These are phyloP conservation scores for Triadica sebifera DNA, from an alignment of 345 rosid genomes.

Conservation along the genomic window DNA sequence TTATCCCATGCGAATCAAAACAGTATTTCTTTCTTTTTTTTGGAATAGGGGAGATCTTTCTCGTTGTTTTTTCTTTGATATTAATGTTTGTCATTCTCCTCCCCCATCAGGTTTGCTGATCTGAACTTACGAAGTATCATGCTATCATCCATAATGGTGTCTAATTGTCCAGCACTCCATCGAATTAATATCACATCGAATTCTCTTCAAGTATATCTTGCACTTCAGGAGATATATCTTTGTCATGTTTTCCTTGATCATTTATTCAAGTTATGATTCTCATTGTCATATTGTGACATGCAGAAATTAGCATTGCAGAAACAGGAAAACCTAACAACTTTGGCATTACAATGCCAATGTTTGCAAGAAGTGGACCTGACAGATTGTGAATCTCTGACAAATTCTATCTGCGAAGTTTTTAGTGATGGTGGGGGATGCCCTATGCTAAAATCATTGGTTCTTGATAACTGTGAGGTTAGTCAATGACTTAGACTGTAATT, in stretches of 20 bases:
- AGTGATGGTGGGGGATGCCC: constrained; percentile 96
- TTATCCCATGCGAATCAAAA: not conserved
- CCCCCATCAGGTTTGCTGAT: constrained; percentile 69
- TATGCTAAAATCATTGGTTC: constrained; percentile 78
- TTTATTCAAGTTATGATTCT: constrained; percentile 11
- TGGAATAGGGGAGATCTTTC: not conserved
- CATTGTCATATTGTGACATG: constrained; percentile 24
- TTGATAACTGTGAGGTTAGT: constrained; percentile 92
- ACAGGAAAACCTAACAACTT: constrained; percentile 81
- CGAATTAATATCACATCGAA: constrained; percentile 74
- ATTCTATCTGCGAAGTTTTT: constrained; percentile 78
- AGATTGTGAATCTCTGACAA: constrained; percentile 89
- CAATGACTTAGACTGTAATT: not conserved
- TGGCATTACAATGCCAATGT: constrained; percentile 69
- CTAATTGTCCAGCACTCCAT: constrained; percentile 80
- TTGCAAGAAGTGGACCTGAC: constrained; percentile 97
- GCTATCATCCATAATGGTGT: constrained; percentile 81
- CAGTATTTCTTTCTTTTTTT: constrained; percentile 2
- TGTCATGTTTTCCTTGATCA: constrained; percentile 10
- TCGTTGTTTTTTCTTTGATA: not conserved
- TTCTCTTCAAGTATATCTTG: constrained; percentile 64
- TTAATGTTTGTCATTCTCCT: not conserved
- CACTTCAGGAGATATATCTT: not conserved
- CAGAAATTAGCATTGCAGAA: constrained; percentile 89
- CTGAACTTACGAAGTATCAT: constrained; percentile 60